Percentiles rank a stretch among this genome's conserved stretches.
phyloP scores from a whole-genome alignment of 1,139 yeast species.

The Hansenula lynferdii region DNA sequence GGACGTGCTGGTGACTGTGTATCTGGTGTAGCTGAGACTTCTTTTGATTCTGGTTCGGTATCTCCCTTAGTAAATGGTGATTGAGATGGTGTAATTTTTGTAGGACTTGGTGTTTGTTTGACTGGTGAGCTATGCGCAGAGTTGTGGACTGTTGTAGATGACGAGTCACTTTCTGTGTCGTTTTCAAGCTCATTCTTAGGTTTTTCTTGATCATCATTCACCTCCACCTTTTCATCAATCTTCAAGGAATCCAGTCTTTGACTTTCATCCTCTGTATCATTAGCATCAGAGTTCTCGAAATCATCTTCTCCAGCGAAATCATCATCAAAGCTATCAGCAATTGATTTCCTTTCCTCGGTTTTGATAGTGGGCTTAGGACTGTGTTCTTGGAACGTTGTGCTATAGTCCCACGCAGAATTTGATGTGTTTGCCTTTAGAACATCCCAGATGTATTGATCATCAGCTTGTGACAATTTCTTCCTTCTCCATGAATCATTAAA shows the following conservation, averaged over 20 bases:
- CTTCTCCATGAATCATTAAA: slow-evolving; percentile 16
- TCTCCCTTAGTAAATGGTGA: no score
- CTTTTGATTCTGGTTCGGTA: no score
- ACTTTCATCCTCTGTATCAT: not conserved
- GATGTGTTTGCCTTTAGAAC: slow-evolving; percentile 9
- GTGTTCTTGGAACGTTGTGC: slow-evolving; percentile 9
- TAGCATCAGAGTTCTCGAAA: not conserved
- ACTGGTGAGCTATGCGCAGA: no score
- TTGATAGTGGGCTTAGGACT: not conserved
- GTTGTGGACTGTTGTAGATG: no score
- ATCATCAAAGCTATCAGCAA: slow-evolving; percentile 1
- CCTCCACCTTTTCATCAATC: not conserved
- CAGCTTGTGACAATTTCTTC: slow-evolving; percentile 5
- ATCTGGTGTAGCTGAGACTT: not conserved
- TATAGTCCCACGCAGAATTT: slow-evolving; percentile 10
- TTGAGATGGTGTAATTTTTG: not conserved
- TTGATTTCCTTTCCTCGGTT: not conserved
- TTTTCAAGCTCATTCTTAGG: not conserved
- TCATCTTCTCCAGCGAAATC: slow-evolving; percentile 1
- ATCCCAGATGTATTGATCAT: slow-evolving; percentile 19
- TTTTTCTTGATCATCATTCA: not conserved
- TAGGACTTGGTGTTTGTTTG: slow-evolving; percentile 1
- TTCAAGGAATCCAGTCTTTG: slow-evolving; percentile 2
- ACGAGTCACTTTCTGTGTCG: not conserved
- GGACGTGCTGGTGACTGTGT: not conserved